phyloP scores from a whole-genome alignment of 2,329 filamentous ascomycete species.

The Pseudocercospora vitis region DNA sequence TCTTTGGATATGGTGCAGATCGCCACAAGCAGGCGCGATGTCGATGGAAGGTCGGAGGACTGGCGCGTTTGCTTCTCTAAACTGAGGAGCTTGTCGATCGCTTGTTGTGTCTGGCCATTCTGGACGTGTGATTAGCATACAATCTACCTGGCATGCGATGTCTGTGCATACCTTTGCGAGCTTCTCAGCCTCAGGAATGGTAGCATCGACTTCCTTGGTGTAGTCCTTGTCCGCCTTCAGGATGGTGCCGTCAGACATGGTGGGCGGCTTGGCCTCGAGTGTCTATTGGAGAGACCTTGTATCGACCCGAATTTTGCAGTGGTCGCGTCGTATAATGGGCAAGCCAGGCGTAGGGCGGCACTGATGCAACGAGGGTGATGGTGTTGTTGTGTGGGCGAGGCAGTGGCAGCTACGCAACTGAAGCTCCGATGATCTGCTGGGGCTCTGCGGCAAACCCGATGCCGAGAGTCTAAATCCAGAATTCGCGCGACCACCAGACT shows the following conservation, averaged over 20 bases:
- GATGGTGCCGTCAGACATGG: slow-evolving; percentile 72
- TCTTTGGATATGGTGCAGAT: slow-evolving; percentile 96
- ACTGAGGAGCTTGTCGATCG: slow-evolving; percentile 86
- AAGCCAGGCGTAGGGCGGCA: neutral
- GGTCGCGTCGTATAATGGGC: neutral
- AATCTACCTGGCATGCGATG: neutral
- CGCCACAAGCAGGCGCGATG: slow-evolving; percentile 79
- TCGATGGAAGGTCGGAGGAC: slow-evolving; percentile 93
- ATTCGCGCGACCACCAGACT: too few species aligned
- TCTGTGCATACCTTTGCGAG: slow-evolving; percentile 56
- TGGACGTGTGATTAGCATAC: slow-evolving; percentile 39
- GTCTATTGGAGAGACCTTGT: neutral
- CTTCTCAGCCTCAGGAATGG: slow-evolving; percentile 86
- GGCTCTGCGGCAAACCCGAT: too few species aligned
- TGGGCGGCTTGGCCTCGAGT: slow-evolving; percentile 20
- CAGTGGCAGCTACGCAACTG: slow-evolving; percentile 2
- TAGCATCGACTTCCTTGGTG: slow-evolving; percentile 90
- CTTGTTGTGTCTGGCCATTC: slow-evolving; percentile 73
- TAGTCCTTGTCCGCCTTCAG: slow-evolving; percentile 98
- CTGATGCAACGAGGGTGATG: neutral
- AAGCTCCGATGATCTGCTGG: neutral
- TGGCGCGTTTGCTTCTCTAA: slow-evolving; percentile 98
- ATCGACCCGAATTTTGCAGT: neutral
- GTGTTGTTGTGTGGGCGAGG: slow-evolving; percentile 3
- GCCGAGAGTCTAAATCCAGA: neutral